Base-by-base conservation (phyloP, 148 eudicot genomes). In the Arbutus unedo region DNA sequence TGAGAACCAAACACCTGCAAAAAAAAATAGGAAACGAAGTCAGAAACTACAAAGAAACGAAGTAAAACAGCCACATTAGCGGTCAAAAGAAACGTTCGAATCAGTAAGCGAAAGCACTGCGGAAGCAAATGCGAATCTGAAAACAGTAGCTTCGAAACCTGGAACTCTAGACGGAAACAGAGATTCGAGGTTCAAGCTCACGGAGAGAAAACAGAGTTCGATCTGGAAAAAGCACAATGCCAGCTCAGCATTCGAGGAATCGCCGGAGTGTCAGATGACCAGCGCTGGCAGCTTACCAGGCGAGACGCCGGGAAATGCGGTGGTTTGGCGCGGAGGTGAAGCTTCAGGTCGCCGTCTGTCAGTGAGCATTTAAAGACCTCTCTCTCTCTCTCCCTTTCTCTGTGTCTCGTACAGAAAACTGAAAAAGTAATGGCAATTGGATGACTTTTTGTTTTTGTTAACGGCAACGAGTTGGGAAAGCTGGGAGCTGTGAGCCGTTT, bases 371-470 rank as follows among this genome's bases (percentile, higher is more conserved):
- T 15, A 56, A 56, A 56, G 23, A 57, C 38, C 55, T 7, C 74
- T 11, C 72, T 45, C 81, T 45, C 72, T 48, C 72, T 45, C 45
- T 14, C 15, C 3, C 44, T 43, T 50, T 45, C 59, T 8, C 60
- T 21, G 43, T 47, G n/a, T 15, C 13, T 10, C n/a, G 8, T 56
- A 59, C 64, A 19, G 64, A 19, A 60, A 60, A 7, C 31, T n/a
- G 49, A 49, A 56, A 64, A 53, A 44, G 21, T 49, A 31, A 31
- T 43, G 43, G 67, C 44, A 76, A 41, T 64, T 44, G 13, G 48
- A 53, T 53, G 81, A 82, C 71, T 31, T 41, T 53, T 78, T 83
- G 71, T 31, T 41, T 53, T 78, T 83, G 56, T 68, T 73, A 83
- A 70, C 85, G 85, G 81, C 70, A 55, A 55, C 4, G 45, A 50